phyloP scores from a whole-genome alignment of 257 asterid species.

The Marsdenia floribunda region DNA sequence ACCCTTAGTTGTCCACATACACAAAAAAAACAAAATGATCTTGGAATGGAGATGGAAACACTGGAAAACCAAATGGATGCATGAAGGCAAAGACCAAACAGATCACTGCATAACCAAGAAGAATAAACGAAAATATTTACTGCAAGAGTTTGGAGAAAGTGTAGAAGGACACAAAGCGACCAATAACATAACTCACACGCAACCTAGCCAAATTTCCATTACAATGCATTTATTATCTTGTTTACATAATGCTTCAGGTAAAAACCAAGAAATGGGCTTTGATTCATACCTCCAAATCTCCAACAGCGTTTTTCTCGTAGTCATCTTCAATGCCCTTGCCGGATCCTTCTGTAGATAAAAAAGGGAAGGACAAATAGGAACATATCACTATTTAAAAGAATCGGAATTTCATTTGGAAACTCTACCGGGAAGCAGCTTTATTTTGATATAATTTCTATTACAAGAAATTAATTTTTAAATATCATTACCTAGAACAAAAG shows the following conservation, averaged over 20 bases:
- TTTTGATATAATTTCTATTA: neutral
- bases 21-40: neutral
- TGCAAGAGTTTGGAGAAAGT: neutral
- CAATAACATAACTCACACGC: neutral
- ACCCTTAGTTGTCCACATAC: neutral
- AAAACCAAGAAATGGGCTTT: neutral
- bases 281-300: constrained; percentile 82
- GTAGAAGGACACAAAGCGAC: neutral
- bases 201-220: neutral
- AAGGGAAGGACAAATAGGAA: neutral
- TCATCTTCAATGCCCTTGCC: constrained; percentile 73
- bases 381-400: neutral
- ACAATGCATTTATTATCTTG: neutral
- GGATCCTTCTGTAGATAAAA: constrained; percentile 61
- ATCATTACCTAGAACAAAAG: neutral
- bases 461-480: neutral
- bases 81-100: neutral
- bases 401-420: neutral
- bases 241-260: neutral
- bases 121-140: neutral
- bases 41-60: neutral
- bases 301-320: constrained; percentile 68
- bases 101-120: neutral
- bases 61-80: neutral
- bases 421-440: neutral